phyloP scores from a whole-genome alignment of 2,329 filamentous ascomycete species.

The Neofusicoccum ribis region DNA sequence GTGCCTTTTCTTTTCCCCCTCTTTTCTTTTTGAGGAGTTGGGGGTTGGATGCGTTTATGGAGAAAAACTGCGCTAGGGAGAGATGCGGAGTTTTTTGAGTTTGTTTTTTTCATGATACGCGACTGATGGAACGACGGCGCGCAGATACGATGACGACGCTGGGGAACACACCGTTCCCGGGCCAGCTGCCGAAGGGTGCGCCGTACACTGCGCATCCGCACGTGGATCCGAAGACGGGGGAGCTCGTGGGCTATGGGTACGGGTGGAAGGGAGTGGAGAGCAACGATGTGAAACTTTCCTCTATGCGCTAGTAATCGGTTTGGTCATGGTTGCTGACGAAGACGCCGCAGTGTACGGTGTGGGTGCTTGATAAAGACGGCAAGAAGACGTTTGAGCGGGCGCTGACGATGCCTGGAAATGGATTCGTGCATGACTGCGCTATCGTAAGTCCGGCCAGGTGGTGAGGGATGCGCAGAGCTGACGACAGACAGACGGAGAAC shows the following conservation, averaged over 20 bases:
- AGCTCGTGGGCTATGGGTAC: constrained; percentile 27
- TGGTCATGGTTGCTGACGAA: too few relatives aligned
- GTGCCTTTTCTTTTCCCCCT: too few relatives aligned
- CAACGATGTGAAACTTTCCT: constrained; percentile 30
- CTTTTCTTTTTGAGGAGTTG: too few relatives aligned
- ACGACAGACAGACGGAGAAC: background rate
- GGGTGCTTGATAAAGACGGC: constrained; percentile 31
- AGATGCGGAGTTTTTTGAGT: too few relatives aligned
- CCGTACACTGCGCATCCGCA: constrained; percentile 29
- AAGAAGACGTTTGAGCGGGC: constrained; percentile 34
- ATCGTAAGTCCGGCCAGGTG: constrained; percentile 46
- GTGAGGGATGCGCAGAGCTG: constrained; percentile 16
- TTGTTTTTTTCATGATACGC: too few relatives aligned
- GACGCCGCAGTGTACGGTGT: constrained; percentile 24
- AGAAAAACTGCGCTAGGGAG: too few relatives aligned
- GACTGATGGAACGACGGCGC: too few relatives aligned
- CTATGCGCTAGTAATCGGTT: too few relatives aligned
- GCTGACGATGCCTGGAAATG: constrained; percentile 37
- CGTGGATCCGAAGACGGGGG: constrained; percentile 22
- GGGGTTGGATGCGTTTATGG: too few relatives aligned
- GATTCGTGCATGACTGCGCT: constrained; percentile 47
- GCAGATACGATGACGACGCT: background rate
- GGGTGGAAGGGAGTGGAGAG: constrained; percentile 44
- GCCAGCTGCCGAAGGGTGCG: background rate
- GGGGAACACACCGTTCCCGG: background rate